A percentile compares a stretch with the other conserved stretches of the same genome.
Conservation (phyloP, 306 rosid genomes). For the Mimosa pudica region DNA sequence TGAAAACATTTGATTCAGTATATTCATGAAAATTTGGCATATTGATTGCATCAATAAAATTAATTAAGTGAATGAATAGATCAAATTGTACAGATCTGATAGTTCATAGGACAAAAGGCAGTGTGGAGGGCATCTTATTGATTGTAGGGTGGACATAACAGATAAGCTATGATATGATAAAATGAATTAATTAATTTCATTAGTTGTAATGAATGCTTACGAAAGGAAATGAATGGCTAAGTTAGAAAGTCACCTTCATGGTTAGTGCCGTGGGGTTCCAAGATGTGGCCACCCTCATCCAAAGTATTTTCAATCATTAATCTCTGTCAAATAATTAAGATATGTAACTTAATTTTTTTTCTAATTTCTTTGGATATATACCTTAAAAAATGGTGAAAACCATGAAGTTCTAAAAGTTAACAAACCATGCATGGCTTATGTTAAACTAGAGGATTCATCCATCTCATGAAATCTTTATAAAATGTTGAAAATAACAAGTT, state of each 20-base stretch:
- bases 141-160: not conserved
- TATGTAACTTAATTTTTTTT: not conserved
- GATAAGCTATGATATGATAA: not conserved
- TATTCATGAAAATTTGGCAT: not conserved
- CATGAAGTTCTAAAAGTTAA: not conserved
- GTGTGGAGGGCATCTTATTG: not conserved
- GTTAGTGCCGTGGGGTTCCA: conserved; percentile 34
- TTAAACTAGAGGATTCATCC: not conserved
- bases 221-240: conserved; percentile 20
- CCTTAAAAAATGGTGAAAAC: not conserved
- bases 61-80: not conserved
- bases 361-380: not conserved
- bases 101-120: not conserved
- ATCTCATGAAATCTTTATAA: not conserved
- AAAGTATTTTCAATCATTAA: not conserved
- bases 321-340: not conserved
- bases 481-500: not conserved
- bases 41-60: not conserved
- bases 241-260: conserved; percentile 39
- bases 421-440: not conserved
- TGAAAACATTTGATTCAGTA: not conserved
- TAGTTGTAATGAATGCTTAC: not conserved
- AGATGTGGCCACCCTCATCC: conserved; percentile 25
- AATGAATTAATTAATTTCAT: not conserved
- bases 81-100: not conserved